phyloP scores from a whole-genome alignment of 805 yeast genomes.

The Scheffersomyces spartinae region DNA sequence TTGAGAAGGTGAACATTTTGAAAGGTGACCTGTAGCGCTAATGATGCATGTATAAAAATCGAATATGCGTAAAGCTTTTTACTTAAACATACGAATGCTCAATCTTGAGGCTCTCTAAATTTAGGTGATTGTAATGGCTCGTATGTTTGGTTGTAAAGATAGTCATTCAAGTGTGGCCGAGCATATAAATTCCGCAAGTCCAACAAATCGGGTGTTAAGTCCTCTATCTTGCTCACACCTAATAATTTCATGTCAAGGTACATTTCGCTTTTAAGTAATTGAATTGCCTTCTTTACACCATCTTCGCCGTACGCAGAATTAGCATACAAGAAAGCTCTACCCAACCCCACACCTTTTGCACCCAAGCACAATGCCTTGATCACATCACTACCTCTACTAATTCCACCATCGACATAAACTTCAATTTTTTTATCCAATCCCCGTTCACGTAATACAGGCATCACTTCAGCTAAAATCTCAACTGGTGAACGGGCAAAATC shows the following conservation, averaged over 20 bases:
- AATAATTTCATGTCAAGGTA: constrained; percentile 53
- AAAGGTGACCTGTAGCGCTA: no score
- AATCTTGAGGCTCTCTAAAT: no score
- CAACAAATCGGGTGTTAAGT: constrained; percentile 30
- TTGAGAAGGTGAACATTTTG: no score
- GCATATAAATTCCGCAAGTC: constrained; percentile 19
- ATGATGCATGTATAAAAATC: no score
- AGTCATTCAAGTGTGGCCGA: constrained; percentile 3
- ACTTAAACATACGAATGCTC: no score
- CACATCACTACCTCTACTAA: constrained; percentile 68
- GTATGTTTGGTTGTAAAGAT: constrained; percentile 2
- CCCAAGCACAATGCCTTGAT: constrained; percentile 68
- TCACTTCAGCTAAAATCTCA: constrained; percentile 47
- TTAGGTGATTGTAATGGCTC: constrained; percentile 8
- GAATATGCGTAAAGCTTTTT: no score
- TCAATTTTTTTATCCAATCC: constrained; percentile 41
- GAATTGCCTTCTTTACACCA: constrained; percentile 58
- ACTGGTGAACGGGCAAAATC: constrained; percentile 53
- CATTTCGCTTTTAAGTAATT: constrained; percentile 49
- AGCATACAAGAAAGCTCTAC: constrained; percentile 67
- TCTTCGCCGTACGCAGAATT: constrained; percentile 72
- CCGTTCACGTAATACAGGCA: constrained; percentile 28
- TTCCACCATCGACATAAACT: constrained; percentile 66
- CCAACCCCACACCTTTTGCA: constrained; percentile 66
- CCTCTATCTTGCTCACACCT: constrained; percentile 42